Evolutionary conservation across 148 eudicot species (phyloP), one percentile per base, ranked within the genome.

Genomic region (Cornus kousa): DNA sequence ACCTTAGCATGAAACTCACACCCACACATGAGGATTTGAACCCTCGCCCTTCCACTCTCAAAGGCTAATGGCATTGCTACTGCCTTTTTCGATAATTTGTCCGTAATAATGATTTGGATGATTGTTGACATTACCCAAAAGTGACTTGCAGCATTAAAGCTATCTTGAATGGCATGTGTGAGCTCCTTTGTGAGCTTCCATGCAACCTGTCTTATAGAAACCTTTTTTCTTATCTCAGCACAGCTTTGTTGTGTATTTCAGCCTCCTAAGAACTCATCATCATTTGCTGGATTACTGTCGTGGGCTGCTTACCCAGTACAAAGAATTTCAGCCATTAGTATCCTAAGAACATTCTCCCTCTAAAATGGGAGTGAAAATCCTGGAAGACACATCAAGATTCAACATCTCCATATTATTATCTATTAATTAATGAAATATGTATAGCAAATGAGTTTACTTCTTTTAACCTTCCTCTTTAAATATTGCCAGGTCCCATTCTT

Each of bases 401-500:
- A 23, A 23, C 48, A 67, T 20, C 71, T 13, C 8, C 71, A 68
- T 32, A 33, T 28, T 13, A 13, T 32, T 19, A 2, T 13, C n/a
- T 43, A 43, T 43, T n/a, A 68, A 33, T 39, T 19, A 7, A 39
- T 7, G 24, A 39, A 37, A 57, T 17, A 62, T 62, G 50, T 32
- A 2, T 31, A 68, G 43, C 11, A 70, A 19, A 39, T 70, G 11
- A 16, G 24, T 70, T 70, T 9, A 69, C 32, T 24, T 43, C 74
- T 40, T 72, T 48, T 23, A 64, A 12, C 59, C 13, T 24, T 64
- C 71, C 32, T 46, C 16, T 43, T 12, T 17, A 59, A 14, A 22
- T 7, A 14, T 48, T 71, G 39, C 23, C 88, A 93, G 97, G 97
- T 91, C 72, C 97, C 95, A 14, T 91, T 91, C 76, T 93, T 93